A percentile compares a stretch with the other conserved stretches of the same genome.
phyloP scores from a whole-genome alignment of 2,329 filamentous ascomycete species.

The Aspergillus proliferans region DNA sequence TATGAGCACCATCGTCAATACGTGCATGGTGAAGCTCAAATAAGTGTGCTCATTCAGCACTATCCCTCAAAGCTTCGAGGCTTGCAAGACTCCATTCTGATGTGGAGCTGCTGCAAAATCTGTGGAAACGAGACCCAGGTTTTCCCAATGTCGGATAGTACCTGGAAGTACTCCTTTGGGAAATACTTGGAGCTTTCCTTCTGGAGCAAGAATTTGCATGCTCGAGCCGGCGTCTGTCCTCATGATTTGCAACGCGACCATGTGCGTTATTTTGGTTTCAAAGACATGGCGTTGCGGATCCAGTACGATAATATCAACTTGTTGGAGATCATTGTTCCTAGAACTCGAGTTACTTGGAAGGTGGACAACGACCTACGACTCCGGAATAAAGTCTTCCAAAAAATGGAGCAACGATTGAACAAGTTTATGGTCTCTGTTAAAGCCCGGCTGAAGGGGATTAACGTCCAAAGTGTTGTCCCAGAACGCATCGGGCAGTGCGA shows the following conservation, averaged over 20 bases:
- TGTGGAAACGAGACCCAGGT: constrained; percentile 87
- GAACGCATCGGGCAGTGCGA: constrained; percentile 80
- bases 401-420: constrained; percentile 73
- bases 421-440: constrained; percentile 86
- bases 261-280: constrained; percentile 83
- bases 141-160: constrained; percentile 84
- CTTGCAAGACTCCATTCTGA: constrained; percentile 70
- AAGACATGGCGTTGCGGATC: constrained; percentile 76
- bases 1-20: constrained; percentile 92
- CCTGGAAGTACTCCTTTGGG: constrained; percentile 97
- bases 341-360: constrained; percentile 91
- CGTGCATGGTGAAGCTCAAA: constrained; percentile 88
- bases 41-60: constrained; percentile 83
- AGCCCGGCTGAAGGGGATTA: constrained; percentile 76
- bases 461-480: constrained; percentile 81
- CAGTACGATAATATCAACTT: constrained; percentile 91
- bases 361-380: constrained; percentile 87
- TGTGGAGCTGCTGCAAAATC: constrained; percentile 96
- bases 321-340: constrained; percentile 88
- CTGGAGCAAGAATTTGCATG: constrained; percentile 77
- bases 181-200: constrained; percentile 98
- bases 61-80: constrained; percentile 60
- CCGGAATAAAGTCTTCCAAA: constrained; percentile 84
- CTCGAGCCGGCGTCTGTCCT: constrained; percentile 70
- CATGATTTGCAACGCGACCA: constrained; percentile 93